phyloP scores from a whole-genome alignment of 2,329 filamentous ascomycete genomes.

The Colletotrichum aenigma region DNA sequence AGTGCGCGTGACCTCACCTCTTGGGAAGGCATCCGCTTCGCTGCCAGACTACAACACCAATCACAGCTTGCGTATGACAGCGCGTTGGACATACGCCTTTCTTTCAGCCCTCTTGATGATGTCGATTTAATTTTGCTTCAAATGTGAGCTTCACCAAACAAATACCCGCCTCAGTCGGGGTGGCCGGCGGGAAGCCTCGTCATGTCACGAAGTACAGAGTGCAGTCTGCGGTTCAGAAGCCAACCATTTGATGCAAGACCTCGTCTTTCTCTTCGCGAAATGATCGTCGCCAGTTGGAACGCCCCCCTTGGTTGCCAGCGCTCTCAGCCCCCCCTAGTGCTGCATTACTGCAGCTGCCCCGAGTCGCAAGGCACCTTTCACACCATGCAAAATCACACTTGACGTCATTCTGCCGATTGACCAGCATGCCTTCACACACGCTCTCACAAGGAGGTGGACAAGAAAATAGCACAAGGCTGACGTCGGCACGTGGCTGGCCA shows the following conservation, averaged over 20 bases:
- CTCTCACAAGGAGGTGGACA: neutral
- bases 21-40: neutral
- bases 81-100: neutral
- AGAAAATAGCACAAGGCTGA: neutral
- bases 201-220: neutral
- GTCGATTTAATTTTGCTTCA: neutral
- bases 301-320: neutral
- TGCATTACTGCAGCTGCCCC: neutral
- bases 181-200: neutral
- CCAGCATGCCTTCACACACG: neutral
- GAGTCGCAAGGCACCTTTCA: neutral
- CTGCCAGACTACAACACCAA: neutral
- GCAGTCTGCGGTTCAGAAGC: neutral
- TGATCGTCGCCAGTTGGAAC: neutral
- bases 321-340: neutral
- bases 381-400: neutral
- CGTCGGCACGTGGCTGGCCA: neutral
- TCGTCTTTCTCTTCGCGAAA: neutral
- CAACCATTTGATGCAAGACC: neutral
- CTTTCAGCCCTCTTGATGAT: neutral
- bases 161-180: neutral
- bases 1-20: neutral
- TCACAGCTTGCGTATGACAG: neutral
- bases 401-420: constrained; percentile 4
- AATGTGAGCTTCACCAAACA: neutral